Evolutionary conservation across 495 filamentous ascomycete species (phyloP), one percentile per base, ranked within the genome.

Genomic region (Penicilliopsis zonata): DNA sequence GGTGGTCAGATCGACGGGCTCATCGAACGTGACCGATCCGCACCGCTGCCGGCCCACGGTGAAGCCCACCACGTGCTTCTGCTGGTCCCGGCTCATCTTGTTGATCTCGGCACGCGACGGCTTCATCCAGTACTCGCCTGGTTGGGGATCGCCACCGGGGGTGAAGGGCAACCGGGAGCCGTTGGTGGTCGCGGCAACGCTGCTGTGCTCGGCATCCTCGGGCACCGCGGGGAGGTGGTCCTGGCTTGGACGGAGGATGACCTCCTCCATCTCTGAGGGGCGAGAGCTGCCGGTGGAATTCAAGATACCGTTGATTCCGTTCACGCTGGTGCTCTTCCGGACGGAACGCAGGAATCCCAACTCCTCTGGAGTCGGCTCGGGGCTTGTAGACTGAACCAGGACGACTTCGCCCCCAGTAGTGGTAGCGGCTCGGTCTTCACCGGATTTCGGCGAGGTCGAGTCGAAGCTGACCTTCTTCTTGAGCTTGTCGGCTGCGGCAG

Each of bases 381-480:
- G 49, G 31, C 56, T 72, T 38, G 54, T 58, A 18, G 47, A 52
- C 50, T 69, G 49, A 47, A 63, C 47, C 22, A 61, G 55, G 13
- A 66, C 53, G 37, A 65, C 51, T 17, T 63, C 55, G 12, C 58
- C 57, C 37, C 65, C 64, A 10, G 56, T 48, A 3, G 59, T 51
- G n/a, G n/a, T n/a, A n/a, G n/a, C n/a, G n/a, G n/a, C n/a, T n/a
- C n/a, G n/a, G 14, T 19, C 35, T n/a, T 18, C 19, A 7, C 5
- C 9, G 4, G 10, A n/a, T 8, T 31, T 34, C 13, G 52, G 41
- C 10, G 66, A 61, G 40, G 61, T 64, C 7, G 76, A 72, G 44
- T 94, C 84, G 44, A 96, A 96, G 57, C 84, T 94, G 32, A 95
- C 90, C 35, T 76, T 74, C 60, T 94, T 94, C 45, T 74, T 82